Evolutionary conservation across 306 rosid species (phyloP).

Genomic region (Senna tora): DNA sequence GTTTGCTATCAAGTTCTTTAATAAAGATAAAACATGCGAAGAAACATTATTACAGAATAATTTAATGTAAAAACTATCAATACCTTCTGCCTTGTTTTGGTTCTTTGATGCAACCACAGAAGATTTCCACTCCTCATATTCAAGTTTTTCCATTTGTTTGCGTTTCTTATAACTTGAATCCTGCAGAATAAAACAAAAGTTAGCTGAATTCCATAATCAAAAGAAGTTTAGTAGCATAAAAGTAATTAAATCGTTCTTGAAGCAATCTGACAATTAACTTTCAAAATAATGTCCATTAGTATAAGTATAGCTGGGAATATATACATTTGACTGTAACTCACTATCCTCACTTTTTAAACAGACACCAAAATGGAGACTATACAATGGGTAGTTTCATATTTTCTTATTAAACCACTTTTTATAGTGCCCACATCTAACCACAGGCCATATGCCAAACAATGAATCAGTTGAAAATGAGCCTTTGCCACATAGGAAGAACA

Average conservation of each 20-base stretch:
- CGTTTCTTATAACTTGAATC: constrained; percentile 63
- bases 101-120: constrained; percentile 67
- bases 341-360: constrained; percentile 13
- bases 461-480: constrained; percentile 9
- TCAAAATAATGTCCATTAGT: not conserved
- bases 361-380: not conserved
- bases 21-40: not conserved
- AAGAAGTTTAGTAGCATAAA: not conserved
- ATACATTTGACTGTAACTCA: constrained; percentile 13
- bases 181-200: constrained; percentile 50
- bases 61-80: not conserved
- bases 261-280: not conserved
- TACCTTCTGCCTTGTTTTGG: constrained; percentile 63
- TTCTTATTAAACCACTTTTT: not conserved
- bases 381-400: constrained; percentile 11
- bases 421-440: not conserved
- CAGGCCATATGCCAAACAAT: not conserved
- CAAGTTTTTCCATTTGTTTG: constrained; percentile 56
- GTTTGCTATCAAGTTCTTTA: not conserved
- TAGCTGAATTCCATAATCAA: constrained; percentile 9
- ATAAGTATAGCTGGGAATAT: not conserved
- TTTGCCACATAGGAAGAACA: constrained; percentile 12
- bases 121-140: constrained; percentile 73
- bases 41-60: not conserved
- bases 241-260: not conserved